These are phyloP conservation scores for Lobosporangium transversale DNA, from an alignment of 192 early-diverging fungal species.

Conservation along the genomic window DNA sequence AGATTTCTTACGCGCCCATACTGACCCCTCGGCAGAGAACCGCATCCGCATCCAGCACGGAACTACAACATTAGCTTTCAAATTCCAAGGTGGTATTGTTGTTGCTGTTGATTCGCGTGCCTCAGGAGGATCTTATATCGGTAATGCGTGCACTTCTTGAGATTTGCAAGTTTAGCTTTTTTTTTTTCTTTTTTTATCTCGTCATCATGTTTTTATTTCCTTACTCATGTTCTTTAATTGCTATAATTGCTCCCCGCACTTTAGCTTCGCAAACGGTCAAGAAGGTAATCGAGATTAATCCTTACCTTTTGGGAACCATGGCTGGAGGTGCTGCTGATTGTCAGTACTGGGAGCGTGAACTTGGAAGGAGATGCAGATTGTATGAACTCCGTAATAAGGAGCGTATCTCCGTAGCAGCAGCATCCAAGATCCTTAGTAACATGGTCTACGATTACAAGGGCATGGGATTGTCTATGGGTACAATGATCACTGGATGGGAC, in stretches of 20 bases:
- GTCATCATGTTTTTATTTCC: too few relatives aligned
- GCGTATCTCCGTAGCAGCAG: constrained; percentile 97
- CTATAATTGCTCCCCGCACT: too few relatives aligned
- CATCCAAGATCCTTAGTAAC: constrained; percentile 96
- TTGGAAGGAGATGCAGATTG: constrained; percentile 92
- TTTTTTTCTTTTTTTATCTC: too few relatives aligned
- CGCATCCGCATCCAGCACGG: constrained; percentile 94
- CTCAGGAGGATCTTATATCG: constrained; percentile 89
- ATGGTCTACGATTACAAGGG: constrained; percentile 99
- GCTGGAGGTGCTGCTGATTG: constrained; percentile 99
- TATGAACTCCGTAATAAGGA: constrained; percentile 99
- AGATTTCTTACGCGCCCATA: constrained; percentile 86
- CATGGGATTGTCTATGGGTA: constrained; percentile 99
- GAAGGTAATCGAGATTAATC: constrained; percentile 99
- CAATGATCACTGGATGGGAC: constrained; percentile 99
- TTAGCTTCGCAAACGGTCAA: constrained; percentile 94
- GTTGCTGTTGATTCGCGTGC: constrained; percentile 98
- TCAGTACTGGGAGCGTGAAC: constrained; percentile 97
- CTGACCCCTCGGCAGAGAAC: constrained; percentile 80
- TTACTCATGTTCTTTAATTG: too few relatives aligned
- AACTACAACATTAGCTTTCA: constrained; percentile 98
- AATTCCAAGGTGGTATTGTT: constrained; percentile 93
- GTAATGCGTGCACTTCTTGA: constrained; percentile 54
- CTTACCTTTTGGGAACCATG: constrained; percentile 97
- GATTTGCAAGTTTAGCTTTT: too few relatives aligned